Evolutionary conservation across 805 yeast genomes (phyloP), one percentile per base, ranked within the genome.

Genomic region (Starmerella geochares): DNA sequence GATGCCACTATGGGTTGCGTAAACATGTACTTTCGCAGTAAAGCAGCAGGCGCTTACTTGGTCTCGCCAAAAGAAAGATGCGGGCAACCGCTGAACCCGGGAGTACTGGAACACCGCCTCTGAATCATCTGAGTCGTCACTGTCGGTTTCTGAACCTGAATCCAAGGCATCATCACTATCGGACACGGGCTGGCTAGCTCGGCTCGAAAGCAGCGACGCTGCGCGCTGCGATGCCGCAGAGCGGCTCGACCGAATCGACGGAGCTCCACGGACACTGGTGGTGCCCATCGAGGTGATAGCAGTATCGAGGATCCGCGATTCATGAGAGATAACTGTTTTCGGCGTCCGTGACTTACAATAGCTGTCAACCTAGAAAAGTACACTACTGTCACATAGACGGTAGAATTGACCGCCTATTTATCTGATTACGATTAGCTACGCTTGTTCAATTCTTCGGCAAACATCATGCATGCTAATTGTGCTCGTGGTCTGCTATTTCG

Each of bases 1-100:
- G 2, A 84, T 66, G 0, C 97, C 97, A 0, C 92, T 78, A 57
- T 92, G 96, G 0, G 96, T 86, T 0, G 94, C 97, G 69, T 86
- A 84, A 10, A 83, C 78, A 53, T 82, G 77, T 32, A 81, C 71
- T 1, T 70, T 64, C 2, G 80, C 83, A 48, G 75, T 73, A 50
- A 83, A 76, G 16, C 71, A 67, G 53, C 83, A 77, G 0, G 86
- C 68, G 2, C 96, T 85, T 0, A 92, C 75, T 0, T 94, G 82
- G 61, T 92, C 96, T 42, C 77, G 74, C 35, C 67, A 68, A 65
- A 86, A 85, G 59, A 88, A 80, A 14, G 79, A 73, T 1, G 78
- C 64, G 0, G 96, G 95, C 1, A 88, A 70, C 37, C 75, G 72
- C 5, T 73, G 70, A 16, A 87, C 66, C 44, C 97, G 71, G 7